Evolutionary conservation across 805 yeast genomes (phyloP).

Genomic region (Kodamaea leandrae): DNA sequence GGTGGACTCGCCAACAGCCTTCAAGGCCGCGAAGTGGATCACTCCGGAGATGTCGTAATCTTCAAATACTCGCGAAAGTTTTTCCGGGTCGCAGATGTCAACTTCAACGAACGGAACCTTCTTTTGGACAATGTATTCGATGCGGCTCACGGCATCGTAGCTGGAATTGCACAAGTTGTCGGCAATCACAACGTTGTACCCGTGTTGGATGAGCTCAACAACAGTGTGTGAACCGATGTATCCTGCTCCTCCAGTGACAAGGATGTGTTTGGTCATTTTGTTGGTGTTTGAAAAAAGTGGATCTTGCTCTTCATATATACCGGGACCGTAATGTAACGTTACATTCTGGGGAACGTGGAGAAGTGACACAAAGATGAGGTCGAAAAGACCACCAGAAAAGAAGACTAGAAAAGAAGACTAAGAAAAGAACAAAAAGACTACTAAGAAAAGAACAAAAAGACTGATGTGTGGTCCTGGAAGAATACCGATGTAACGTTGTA

Average conservation of each 20-base stretch:
- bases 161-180: constrained; percentile 70
- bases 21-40: constrained; percentile 73
- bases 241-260: constrained; percentile 86
- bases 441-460: too few species aligned
- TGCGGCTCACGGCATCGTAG: constrained; percentile 60
- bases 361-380: too few species aligned
- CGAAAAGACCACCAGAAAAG: too few species aligned
- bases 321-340: constrained; percentile 7
- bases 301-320: too few species aligned
- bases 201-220: constrained; percentile 57
- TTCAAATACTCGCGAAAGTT: constrained; percentile 47
- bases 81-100: constrained; percentile 53
- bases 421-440: too few species aligned
- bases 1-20: constrained; percentile 77
- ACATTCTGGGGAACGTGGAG: too few species aligned
- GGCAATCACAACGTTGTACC: constrained; percentile 67
- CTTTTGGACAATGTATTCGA: constrained; percentile 51
- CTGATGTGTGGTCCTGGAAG: too few species aligned
- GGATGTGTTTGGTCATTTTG: constrained; percentile 34
- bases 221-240: constrained; percentile 84
- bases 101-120: constrained; percentile 55
- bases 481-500: neutral
- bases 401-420: too few species aligned
- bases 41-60: constrained; percentile 54
- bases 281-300: constrained; percentile 1